A percentile compares a stretch with the other conserved stretches of the same genome.
Evolutionary conservation across 192 early-diverging fungal genomes (phyloP).

Genomic region (Entrophospora sp.): DNA sequence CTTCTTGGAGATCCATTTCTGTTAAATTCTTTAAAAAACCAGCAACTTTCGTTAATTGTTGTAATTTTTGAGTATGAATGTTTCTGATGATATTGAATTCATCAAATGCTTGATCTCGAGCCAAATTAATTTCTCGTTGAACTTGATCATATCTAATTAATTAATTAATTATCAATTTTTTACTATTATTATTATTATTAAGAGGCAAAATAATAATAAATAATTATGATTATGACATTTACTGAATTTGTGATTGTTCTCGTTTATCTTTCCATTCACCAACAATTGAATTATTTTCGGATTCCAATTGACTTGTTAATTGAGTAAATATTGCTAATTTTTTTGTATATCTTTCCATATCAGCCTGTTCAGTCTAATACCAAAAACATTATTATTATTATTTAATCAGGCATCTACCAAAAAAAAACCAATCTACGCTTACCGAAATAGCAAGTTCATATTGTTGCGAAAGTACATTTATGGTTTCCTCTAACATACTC

Average conservation of each 20-base stretch:
- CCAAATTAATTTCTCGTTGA: no score
- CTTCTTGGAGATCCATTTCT: no score
- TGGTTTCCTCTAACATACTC: neutral
- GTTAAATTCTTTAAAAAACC: no score
- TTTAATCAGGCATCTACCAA: neutral
- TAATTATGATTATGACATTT: no score
- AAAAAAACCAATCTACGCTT: neutral
- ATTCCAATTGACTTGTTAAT: neutral
- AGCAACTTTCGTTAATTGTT: no score
- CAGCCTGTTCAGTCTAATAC: neutral
- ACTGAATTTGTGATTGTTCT: slow-evolving; percentile 9
- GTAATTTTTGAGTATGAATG: no score
- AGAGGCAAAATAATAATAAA: no score
- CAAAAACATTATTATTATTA: neutral
- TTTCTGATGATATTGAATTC: no score
- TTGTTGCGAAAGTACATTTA: neutral
- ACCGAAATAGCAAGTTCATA: neutral
- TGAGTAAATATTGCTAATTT: neutral
- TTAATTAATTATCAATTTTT: no score
- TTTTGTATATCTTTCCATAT: neutral
- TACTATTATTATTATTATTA: no score
- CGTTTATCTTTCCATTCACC: slow-evolving; percentile 10
- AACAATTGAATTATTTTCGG: neutral
- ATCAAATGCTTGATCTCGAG: no score
- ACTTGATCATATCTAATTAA: no score